These are phyloP conservation scores for Chaetoceros muelleri DNA, from an alignment of 108 stramenopile genomes.

Conservation along the genomic window DNA sequence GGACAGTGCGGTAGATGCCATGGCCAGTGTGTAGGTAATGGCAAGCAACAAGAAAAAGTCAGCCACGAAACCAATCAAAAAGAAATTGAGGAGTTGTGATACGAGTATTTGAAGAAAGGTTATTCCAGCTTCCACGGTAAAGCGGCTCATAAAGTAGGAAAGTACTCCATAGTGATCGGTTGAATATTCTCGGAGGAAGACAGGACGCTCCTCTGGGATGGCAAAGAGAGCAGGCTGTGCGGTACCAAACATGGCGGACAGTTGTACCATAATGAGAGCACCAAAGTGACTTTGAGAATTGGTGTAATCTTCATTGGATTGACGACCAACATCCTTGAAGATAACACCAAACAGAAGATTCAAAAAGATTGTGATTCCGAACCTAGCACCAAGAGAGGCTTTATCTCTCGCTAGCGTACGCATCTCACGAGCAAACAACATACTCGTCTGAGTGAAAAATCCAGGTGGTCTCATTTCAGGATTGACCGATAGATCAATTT, in stretches of 20 bases:
- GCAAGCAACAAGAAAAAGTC: constrained; percentile 36
- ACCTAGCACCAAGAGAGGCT: constrained; percentile 36
- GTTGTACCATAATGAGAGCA: constrained; percentile 39
- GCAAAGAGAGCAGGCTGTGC: constrained; percentile 35
- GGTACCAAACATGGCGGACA: constrained; percentile 42
- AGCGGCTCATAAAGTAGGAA: constrained; percentile 50
- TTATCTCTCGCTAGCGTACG: constrained; percentile 35
- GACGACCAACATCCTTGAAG: constrained; percentile 41
- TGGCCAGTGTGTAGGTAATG: constrained; percentile 40
- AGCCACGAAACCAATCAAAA: constrained; percentile 41
- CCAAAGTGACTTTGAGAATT: constrained; percentile 58
- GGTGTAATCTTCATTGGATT: constrained; percentile 8
- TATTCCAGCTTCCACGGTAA: constrained; percentile 34
- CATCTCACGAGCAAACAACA: constrained; percentile 43
- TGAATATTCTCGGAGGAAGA: constrained; percentile 70
- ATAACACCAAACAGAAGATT: constrained; percentile 47
- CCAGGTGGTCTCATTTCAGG: constrained; percentile 16
- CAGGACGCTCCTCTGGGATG: constrained; percentile 40
- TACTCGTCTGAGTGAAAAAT: constrained; percentile 20
- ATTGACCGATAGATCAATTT: neutral
- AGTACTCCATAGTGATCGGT: constrained; percentile 67
- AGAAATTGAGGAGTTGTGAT: constrained; percentile 26
- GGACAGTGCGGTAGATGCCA: constrained; percentile 52
- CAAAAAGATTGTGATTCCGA: constrained; percentile 50
- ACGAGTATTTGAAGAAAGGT: constrained; percentile 25